Conservation (phyloP, 768 basidiomycete species). For the Amanita pseudoporphyria region DNA sequence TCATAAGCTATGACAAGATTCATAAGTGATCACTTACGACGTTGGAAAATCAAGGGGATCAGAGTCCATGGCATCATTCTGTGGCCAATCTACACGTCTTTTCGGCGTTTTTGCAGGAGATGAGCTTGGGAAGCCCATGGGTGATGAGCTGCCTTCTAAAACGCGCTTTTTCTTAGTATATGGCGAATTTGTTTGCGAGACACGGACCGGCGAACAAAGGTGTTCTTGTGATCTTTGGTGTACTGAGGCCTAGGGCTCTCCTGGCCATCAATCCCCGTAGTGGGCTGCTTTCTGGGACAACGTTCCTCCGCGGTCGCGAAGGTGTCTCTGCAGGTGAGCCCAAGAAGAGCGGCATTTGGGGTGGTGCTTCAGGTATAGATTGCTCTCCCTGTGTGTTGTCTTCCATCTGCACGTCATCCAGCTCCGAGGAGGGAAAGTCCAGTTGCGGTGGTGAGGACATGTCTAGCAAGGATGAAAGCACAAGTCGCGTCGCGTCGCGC, state of each 20-base stretch:
- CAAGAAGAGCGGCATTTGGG: slow-evolving; percentile 41
- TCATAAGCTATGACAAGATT: background rate
- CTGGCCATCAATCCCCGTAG: slow-evolving; percentile 36
- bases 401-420: slow-evolving; percentile 47
- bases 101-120: slow-evolving; percentile 42
- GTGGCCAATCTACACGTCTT: slow-evolving; percentile 24
- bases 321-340: slow-evolving; percentile 44
- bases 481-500: slow-evolving; percentile 46
- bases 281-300: slow-evolving; percentile 36
- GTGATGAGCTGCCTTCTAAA: slow-evolving; percentile 50
- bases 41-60: slow-evolving; percentile 67
- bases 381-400: slow-evolving; percentile 23
- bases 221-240: slow-evolving; percentile 36
- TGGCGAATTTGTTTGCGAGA: background rate
- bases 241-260: slow-evolving; percentile 44
- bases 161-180: slow-evolving; percentile 9
- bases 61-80: slow-evolving; percentile 38
- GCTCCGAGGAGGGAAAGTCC: slow-evolving; percentile 57
- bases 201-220: slow-evolving; percentile 42
- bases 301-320: slow-evolving; percentile 25
- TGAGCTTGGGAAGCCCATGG: slow-evolving; percentile 55
- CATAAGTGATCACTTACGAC: slow-evolving; percentile 25
- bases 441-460: slow-evolving; percentile 62
- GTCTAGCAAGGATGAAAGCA: background rate
- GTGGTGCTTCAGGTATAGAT: slow-evolving; percentile 31